Conservation (phyloP, 768 basidiomycete species). For the Suillus subaureus region DNA sequence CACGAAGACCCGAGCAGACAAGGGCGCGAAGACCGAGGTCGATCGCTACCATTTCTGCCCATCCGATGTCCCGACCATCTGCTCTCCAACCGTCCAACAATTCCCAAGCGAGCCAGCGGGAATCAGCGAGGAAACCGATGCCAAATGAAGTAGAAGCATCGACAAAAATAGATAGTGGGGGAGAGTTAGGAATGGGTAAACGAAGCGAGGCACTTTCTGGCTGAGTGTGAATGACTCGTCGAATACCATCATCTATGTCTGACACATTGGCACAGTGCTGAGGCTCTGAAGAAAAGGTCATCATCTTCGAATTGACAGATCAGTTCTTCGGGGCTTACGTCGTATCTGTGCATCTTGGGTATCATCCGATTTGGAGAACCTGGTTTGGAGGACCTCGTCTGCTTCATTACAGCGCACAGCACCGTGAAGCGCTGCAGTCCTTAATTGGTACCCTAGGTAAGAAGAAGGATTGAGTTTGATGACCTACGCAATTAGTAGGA, state of each 20-base stretch:
- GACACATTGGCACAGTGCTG: background rate
- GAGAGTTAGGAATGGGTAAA: slow-evolving; percentile 10
- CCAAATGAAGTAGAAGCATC: slow-evolving; percentile 44
- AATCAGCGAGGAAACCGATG: slow-evolving; percentile 40
- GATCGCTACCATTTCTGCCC: slow-evolving; percentile 48
- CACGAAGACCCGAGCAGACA: slow-evolving; percentile 21
- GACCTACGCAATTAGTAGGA: background rate
- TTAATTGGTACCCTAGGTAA: background rate
- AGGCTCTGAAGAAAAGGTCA: background rate
- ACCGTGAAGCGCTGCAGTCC: background rate
- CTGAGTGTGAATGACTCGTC: background rate
- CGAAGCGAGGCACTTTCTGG: background rate
- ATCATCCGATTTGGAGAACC: background rate
- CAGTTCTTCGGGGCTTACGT: background rate
- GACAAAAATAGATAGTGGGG: slow-evolving; percentile 30
- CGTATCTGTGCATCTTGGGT: background rate
- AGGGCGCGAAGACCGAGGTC: slow-evolving; percentile 42
- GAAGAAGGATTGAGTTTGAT: background rate
- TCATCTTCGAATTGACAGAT: background rate
- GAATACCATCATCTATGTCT: background rate
- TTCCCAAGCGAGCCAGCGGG: slow-evolving; percentile 43
- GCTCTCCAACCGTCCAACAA: slow-evolving; percentile 33
- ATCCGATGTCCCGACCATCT: slow-evolving; percentile 38
- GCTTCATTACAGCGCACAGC: background rate
- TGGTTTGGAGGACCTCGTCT: background rate